A percentile compares a stretch with the other conserved stretches of the same genome.
phyloP scores from a whole-genome alignment of 371 early-diverging fungal genomes.

The Fennellomyces sp. region DNA sequence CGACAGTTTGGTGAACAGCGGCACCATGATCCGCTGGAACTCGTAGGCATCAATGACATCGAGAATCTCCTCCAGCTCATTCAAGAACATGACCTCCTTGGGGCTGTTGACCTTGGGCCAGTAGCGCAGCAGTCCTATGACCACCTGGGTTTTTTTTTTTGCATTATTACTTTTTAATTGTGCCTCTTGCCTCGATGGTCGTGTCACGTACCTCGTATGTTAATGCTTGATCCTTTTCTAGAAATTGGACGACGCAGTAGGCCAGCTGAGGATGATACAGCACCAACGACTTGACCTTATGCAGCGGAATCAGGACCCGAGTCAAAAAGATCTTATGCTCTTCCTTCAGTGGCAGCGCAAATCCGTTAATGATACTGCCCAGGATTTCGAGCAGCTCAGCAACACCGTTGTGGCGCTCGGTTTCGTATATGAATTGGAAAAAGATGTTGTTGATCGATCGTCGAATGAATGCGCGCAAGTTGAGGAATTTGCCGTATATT shows the following conservation, averaged over 20 bases:
- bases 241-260: conserved; percentile 96
- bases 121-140: conserved; percentile 84
- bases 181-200: too few species aligned
- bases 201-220: conserved; percentile 65
- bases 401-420: conserved; percentile 95
- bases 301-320: conserved; percentile 92
- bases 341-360: conserved; percentile 95
- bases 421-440: conserved; percentile 96
- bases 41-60: conserved; percentile 91
- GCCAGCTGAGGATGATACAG: conserved; percentile 96
- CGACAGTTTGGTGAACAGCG: conserved; percentile 91
- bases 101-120: conserved; percentile 99
- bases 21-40: conserved; percentile 87
- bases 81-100: conserved; percentile 98
- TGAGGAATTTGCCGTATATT: conserved; percentile 97
- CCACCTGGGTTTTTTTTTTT: conserved; percentile 44
- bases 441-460: conserved; percentile 97
- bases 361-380: conserved; percentile 98
- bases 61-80: conserved; percentile 94
- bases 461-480: conserved; percentile 95
- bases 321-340: conserved; percentile 95
- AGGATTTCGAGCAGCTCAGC: conserved; percentile 96
- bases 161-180: too few species aligned
- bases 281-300: conserved; percentile 90
- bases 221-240: conserved; percentile 92